Evolutionary conservation across 1,284 basidiomycete genomes (phyloP).

Genomic region (Cryptococcus neoformans): DNA sequence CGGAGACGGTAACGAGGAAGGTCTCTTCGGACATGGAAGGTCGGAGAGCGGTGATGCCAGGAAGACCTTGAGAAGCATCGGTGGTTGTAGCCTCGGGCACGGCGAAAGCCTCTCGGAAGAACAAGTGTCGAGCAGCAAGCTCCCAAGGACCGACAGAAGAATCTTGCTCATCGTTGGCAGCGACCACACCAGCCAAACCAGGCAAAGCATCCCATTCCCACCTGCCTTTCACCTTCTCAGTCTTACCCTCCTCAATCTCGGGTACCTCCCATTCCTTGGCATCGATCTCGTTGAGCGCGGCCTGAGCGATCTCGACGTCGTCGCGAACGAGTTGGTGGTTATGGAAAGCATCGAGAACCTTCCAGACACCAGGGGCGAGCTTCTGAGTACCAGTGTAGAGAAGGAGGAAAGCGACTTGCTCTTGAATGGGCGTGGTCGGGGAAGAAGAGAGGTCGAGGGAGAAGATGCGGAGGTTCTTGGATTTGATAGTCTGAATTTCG

Average conservation of each 20-base stretch:
- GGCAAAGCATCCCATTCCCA: slow-evolving; percentile 49
- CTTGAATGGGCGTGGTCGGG: slow-evolving; percentile 40
- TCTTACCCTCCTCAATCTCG: slow-evolving; percentile 37
- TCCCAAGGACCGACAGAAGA: slow-evolving; percentile 61
- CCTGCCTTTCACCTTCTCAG: slow-evolving; percentile 35
- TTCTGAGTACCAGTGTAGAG: slow-evolving; percentile 47
- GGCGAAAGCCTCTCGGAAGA: slow-evolving; percentile 73
- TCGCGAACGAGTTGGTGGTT: slow-evolving; percentile 41
- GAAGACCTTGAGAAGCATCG: slow-evolving; percentile 5
- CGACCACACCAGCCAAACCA: slow-evolving; percentile 37
- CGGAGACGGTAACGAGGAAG: slow-evolving; percentile 87
- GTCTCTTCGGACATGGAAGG: slow-evolving; percentile 88
- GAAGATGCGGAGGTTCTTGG: slow-evolving; percentile 49
- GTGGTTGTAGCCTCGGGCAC: slow-evolving; percentile 58
- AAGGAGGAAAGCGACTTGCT: slow-evolving; percentile 50
- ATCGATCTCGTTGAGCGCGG: slow-evolving; percentile 39
- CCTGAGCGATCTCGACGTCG: slow-evolving; percentile 47
- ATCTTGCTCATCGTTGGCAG: slow-evolving; percentile 39
- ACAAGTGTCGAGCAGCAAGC: slow-evolving; percentile 80
- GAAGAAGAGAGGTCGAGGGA: slow-evolving; percentile 40
- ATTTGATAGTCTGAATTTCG: slow-evolving; percentile 45
- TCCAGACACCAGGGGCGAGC: slow-evolving; percentile 40
- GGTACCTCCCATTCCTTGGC: slow-evolving; percentile 36
- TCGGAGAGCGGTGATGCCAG: slow-evolving; percentile 62
- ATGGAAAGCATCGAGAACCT: slow-evolving; percentile 49